Base-by-base conservation (phyloP, 2,329 filamentous ascomycete species). In the Trichothecium roseum region DNA sequence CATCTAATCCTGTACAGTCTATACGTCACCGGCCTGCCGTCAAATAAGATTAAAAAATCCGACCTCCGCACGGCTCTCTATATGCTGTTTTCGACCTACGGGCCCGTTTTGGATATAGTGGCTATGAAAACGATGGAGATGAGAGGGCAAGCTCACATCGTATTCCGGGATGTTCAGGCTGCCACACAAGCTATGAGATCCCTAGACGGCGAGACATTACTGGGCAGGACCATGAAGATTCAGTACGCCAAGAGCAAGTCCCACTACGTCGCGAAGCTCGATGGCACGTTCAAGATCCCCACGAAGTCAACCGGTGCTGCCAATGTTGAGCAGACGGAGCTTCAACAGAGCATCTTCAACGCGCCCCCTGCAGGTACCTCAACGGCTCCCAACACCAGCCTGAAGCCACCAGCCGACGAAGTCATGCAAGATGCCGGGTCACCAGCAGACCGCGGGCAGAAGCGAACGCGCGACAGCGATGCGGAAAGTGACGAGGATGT, bases 71-170 rank as follows among this genome's bases (percentile, higher is more conserved):
- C 85, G 31, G 81, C 82, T 5, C 72, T 98, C 20, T 98, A 98
- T 63, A 84, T 87, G 58, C 73, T 96, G 10, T 96, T 96, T 58
- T 86, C 87, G 9, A 94, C 87, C 12, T 94, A 94, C 55, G 91
- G 91, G 28, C 78, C 86, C 1, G 83, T 98, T 13, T 74, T 98
- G 39, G 91, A 98, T 55, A 76, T 98, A 15, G 83, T 95, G 33
- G 84, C 85, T 20, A 68, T 95, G 48, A 93, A 87, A 64, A 94
- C 85, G 2, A 70, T 71, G 56, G 86, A 86, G 63, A 95, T 96
- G 88, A 81, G 91, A 34, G 91, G 91, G 3, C 91, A 98, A 61
- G 91, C 91, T 42, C 91, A 96, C 52, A 68, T 98, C 41, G 83
- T 91, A 12, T 96, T 87, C 56, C 76, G 84, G 39, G 89, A 98